phyloP scores from a whole-genome alignment of 1,284 basidiomycete genomes.

The Baeospora myosura region DNA sequence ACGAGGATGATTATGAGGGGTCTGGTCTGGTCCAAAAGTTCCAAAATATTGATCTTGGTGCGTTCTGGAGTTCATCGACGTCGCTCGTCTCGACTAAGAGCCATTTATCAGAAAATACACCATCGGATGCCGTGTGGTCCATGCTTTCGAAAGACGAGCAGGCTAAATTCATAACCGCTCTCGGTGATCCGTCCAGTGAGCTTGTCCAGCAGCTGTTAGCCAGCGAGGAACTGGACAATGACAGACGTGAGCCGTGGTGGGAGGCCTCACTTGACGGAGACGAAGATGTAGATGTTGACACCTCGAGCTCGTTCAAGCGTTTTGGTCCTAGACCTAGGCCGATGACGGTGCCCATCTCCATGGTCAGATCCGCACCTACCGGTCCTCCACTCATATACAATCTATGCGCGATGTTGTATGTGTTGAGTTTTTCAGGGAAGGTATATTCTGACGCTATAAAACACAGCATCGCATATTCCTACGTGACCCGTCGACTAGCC shows the following conservation, averaged over 20 bases:
- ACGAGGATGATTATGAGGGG: conserved; percentile 30
- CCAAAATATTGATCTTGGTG: conserved; percentile 55
- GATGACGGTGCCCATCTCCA: conserved; percentile 40
- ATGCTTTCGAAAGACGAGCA: conserved; percentile 52
- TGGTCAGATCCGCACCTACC: conserved; percentile 33
- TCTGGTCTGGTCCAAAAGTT: conserved; percentile 46
- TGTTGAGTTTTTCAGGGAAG: conserved; percentile 9
- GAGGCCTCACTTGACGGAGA: conserved; percentile 22
- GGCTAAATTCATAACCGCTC: conserved; percentile 46
- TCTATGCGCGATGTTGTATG: conserved; percentile 58
- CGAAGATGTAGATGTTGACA: conserved; percentile 7
- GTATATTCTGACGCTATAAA: background rate
- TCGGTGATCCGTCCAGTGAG: conserved; percentile 53
- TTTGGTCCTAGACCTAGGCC: conserved; percentile 36
- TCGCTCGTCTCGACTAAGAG: conserved; percentile 3
- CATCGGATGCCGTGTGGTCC: conserved; percentile 58
- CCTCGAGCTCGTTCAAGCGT: conserved; percentile 8
- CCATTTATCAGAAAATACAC: conserved; percentile 36
- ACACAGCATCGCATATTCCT: conserved; percentile 58
- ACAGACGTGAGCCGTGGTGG: conserved; percentile 62
- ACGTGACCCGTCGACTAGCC: conserved; percentile 51
- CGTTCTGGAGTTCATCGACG: conserved; percentile 12
- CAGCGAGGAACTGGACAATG: conserved; percentile 43
- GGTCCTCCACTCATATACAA: conserved; percentile 56
- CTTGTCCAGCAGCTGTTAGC: conserved; percentile 52